Base-by-base conservation (phyloP, 2,329 filamentous ascomycete species). In the Aspergillus ochraceus region DNA sequence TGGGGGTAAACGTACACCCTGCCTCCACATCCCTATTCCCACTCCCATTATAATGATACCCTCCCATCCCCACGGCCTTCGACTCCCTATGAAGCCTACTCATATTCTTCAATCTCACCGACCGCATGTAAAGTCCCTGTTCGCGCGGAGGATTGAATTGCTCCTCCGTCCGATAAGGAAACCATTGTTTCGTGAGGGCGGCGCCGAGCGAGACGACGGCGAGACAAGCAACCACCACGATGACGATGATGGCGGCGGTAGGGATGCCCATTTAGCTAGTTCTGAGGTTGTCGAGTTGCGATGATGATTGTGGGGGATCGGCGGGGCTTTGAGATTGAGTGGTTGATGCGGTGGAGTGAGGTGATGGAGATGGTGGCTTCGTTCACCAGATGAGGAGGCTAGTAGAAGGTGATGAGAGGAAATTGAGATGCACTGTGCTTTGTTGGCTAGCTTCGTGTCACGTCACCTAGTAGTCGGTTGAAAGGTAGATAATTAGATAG, bases 161-260 rank as follows among this genome's bases (percentile, higher is more conserved):
- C 19, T 63, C 55, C 8, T 59, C 57, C 8, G 46, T 9, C 4
- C 68, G 64, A 22, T 63, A 54, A 9, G 71, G 72, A 53, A 66
- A 66, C 47, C 63, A 55, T 51, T 71, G 68, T 20, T 66, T 68
- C 56, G 68, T 68, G 49, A 75, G 57, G 2, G 73, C 69, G 30
- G 73, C 73, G 17, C 67, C 68, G 12, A 74, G 52, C 1, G 70
- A 68, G 2, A 71, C 70, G 17, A 63, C 32, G 42, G 65, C 68
- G 9, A 75, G 66, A 47, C 72, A 74, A 56, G 59, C 67, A 49
- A 72, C 68, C 20, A 75, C 69, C 49, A 75, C 72, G 55, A 72
- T 72, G 55, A 71, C 69, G 51, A 72, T 72, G 55, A 72, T 60
- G 29, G 66, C 69, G 9, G 62, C 49, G 29, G 59, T 68, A 49